Conservation (phyloP, 139 green algal genomes). For the Chlamydomonas applanata region DNA sequence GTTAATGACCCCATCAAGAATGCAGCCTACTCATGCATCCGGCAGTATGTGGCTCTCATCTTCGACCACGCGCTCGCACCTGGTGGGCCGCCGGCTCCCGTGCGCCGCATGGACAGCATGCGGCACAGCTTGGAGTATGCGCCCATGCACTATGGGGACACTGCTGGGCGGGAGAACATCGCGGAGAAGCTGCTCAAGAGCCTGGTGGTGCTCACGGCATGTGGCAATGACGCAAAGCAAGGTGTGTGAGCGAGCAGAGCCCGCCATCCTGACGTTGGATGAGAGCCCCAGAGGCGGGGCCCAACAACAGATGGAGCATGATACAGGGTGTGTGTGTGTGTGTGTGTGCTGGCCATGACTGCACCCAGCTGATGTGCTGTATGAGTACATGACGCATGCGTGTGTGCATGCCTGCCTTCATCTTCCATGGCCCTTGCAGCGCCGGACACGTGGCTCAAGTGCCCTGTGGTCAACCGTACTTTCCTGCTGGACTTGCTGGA, state of each 20-base stretch:
- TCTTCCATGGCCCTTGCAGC: not conserved
- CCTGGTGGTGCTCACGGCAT: conserved; percentile 27
- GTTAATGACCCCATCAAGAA: conserved; percentile 63
- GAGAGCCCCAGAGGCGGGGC: too few species aligned
- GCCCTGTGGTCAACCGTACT: conserved; percentile 48
- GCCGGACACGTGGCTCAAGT: conserved; percentile 47
- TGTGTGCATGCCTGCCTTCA: not conserved
- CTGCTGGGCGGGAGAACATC: conserved; percentile 21
- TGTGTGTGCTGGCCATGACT: too few species aligned
- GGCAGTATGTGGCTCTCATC: conserved; percentile 73
- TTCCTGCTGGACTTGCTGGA: conserved; percentile 82
- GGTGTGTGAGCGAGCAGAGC: not conserved
- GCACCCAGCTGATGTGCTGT: too few species aligned
- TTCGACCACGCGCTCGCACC: conserved; percentile 60
- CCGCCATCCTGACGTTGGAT: too few species aligned
- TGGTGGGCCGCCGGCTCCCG: not conserved
- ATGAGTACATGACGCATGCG: too few species aligned
- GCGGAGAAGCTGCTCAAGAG: conserved; percentile 65
- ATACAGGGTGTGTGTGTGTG: too few species aligned
- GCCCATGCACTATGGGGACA: not conserved
- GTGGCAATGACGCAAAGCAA: not conserved
- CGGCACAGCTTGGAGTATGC: not conserved
- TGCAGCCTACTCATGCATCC: conserved; percentile 74
- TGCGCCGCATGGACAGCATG: not conserved
- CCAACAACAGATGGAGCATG: too few species aligned